A percentile compares a stretch with the other conserved stretches of the same genome.
Evolutionary conservation across 805 yeast genomes (phyloP).

Genomic region (Metschnikowia kunwiensis): DNA sequence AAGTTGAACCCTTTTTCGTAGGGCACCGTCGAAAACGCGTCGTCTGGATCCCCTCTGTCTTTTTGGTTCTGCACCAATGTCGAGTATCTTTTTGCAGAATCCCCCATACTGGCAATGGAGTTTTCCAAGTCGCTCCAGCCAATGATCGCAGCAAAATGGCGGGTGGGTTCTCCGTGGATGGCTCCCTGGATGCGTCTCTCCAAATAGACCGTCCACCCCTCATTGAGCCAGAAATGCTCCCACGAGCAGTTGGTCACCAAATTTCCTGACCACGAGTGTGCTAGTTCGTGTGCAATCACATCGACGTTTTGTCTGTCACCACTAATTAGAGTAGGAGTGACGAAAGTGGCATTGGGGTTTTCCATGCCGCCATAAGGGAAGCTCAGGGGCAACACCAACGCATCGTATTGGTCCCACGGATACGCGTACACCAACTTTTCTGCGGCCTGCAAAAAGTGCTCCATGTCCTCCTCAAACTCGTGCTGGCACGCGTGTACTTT

Average conservation of each 20-base stretch:
- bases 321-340: constrained; percentile 82
- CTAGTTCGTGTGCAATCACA: constrained; percentile 89
- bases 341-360: constrained; percentile 86
- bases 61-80: constrained; percentile 69
- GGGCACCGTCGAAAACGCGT: constrained; percentile 82
- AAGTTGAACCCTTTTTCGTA: constrained; percentile 88
- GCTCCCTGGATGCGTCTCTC: constrained; percentile 80
- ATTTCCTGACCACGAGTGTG: constrained; percentile 92
- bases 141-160: constrained; percentile 80
- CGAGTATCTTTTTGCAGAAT: constrained; percentile 48
- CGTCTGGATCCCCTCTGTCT: constrained; percentile 79
- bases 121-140: constrained; percentile 84
- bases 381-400: constrained; percentile 71
- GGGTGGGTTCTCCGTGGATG: constrained; percentile 71
- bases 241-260: constrained; percentile 86
- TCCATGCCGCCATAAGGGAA: constrained; percentile 95
- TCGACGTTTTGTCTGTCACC: constrained; percentile 84
- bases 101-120: constrained; percentile 64
- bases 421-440: constrained; percentile 73
- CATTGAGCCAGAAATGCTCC: constrained; percentile 94
- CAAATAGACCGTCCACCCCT: constrained; percentile 93
- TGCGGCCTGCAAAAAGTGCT: constrained; percentile 72
- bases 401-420: constrained; percentile 83
- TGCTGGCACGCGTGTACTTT: constrained; percentile 64
- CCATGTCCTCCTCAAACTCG: constrained; percentile 81